Percentiles rank a stretch among this genome's conserved stretches.
These are phyloP conservation scores for Torrubiella hemipterigena DNA, from an alignment of 2,329 filamentous ascomycete genomes.

Conservation along the genomic window DNA sequence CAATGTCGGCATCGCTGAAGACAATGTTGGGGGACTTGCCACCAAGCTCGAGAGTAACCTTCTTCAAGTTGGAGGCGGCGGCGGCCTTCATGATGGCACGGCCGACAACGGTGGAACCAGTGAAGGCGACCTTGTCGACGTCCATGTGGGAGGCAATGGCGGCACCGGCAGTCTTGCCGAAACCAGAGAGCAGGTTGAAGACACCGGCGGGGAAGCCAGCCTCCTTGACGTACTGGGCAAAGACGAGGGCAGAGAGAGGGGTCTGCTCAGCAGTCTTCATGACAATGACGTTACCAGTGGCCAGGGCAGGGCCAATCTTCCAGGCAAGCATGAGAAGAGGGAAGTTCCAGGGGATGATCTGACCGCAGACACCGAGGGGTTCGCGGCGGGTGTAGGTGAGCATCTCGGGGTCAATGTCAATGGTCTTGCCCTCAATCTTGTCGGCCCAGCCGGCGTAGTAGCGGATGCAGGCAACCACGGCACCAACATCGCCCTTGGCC, in stretches of 20 bases:
- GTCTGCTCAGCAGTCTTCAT: slow-evolving; percentile 66
- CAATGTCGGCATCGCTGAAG: slow-evolving; percentile 62
- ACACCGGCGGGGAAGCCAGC: slow-evolving; percentile 65
- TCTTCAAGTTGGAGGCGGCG: slow-evolving; percentile 61
- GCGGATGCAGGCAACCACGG: slow-evolving; percentile 59
- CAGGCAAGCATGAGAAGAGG: slow-evolving; percentile 64
- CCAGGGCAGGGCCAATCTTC: slow-evolving; percentile 64
- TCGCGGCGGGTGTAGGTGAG: slow-evolving; percentile 75
- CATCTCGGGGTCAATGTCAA: slow-evolving; percentile 65
- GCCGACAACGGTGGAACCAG: slow-evolving; percentile 58
- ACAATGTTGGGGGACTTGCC: slow-evolving; percentile 69
- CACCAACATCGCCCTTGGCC: slow-evolving; percentile 63
- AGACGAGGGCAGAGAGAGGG: slow-evolving; percentile 52
- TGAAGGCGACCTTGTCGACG: slow-evolving; percentile 69
- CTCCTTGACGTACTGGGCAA: slow-evolving; percentile 53
- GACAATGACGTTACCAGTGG: slow-evolving; percentile 56
- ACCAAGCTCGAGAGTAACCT: slow-evolving; percentile 64
- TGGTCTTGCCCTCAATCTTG: slow-evolving; percentile 81
- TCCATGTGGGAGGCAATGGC: slow-evolving; percentile 62
- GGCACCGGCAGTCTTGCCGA: slow-evolving; percentile 64
- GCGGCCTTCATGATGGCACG: slow-evolving; percentile 66
- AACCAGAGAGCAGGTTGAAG: slow-evolving; percentile 60
- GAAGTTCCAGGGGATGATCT: slow-evolving; percentile 81
- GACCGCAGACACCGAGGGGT: slow-evolving; percentile 64
- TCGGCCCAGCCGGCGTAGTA: slow-evolving; percentile 76